These are phyloP conservation scores for Tephrocybe sp. DNA, from an alignment of 768 basidiomycete species.

Conservation along the genomic window DNA sequence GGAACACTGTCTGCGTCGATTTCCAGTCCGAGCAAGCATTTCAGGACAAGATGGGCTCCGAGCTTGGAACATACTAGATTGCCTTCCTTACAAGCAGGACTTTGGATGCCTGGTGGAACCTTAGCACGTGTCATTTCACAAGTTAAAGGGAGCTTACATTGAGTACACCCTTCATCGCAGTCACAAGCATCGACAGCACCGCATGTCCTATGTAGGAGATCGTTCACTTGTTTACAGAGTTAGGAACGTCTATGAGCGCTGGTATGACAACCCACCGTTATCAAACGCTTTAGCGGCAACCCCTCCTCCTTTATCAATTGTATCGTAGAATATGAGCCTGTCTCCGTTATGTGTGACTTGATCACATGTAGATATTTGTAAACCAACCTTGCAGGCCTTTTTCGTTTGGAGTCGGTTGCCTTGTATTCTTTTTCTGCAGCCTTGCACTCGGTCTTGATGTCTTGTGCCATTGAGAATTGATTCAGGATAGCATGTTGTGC, in stretches of 20 bases:
- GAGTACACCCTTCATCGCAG: constrained; percentile 69
- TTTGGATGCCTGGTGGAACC: constrained; percentile 57
- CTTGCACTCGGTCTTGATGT: constrained; percentile 84
- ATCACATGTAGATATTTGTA: background rate
- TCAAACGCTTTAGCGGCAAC: constrained; percentile 82
- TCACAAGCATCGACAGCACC: constrained; percentile 57
- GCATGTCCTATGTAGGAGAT: constrained; percentile 60
- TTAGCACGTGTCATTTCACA: background rate
- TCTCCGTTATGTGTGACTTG: background rate
- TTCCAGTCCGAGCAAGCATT: constrained; percentile 51
- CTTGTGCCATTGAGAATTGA: constrained; percentile 65
- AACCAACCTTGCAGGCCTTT: constrained; percentile 66
- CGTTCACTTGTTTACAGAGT: constrained; percentile 40
- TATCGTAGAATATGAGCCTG: constrained; percentile 83
- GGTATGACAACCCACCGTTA: constrained; percentile 48
- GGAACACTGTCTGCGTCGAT: constrained; percentile 40
- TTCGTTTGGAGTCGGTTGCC: constrained; percentile 48
- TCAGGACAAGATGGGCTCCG: constrained; percentile 71
- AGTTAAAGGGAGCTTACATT: constrained; percentile 46
- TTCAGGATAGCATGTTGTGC: constrained; percentile 85
- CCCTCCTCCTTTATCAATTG: constrained; percentile 67
- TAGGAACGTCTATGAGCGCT: background rate
- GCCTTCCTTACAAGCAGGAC: constrained; percentile 63
- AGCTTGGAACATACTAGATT: constrained; percentile 75
- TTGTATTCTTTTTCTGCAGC: constrained; percentile 74